Evolutionary conservation across 495 filamentous ascomycete genomes (phyloP), one percentile per base, ranked within the genome.

Genomic region (Penicillium maclennaniae): DNA sequence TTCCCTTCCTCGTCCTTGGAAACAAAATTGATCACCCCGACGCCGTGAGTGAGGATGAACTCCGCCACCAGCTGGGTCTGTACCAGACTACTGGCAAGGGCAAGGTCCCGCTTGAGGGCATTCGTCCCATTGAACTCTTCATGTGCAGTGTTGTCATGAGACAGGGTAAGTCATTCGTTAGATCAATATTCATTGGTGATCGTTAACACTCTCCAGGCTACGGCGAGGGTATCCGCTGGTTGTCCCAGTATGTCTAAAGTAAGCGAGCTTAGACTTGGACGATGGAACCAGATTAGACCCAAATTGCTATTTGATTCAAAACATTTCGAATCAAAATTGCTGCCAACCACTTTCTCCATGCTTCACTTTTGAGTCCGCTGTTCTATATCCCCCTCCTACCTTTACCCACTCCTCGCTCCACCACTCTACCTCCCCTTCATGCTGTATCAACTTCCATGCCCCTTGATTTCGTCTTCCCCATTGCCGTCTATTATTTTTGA

Each of bases 1-100:
- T 97, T 20, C 93, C 93, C 50, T 97, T 97, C 72, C 81, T 96
- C 43, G 79, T 98, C 41, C 84, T 98, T 51, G 93, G 92, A 51
- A 97, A 98, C 81, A 98, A 97, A 83, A 98, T 97, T 71, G 92
- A 98, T 70, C 92, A 97, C 75, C 91, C 92, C 36, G 87, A 95
- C 57, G 92, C 92, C 53, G 86, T 96, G 44, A 88, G 84, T 58
- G 92, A 98, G 82, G 92, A 97, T 59, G 90, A 97, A 72, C 81
- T 97, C 59, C 81, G 93, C 61, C 83, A 90, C 68, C 86, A 90
- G 68, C 76, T 97, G 45, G 93, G 93, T 49, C 71, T 97, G 65
- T 96, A 91, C 73, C 91, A 97, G 76, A 97, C 92, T 26, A 97
- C 93, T 49, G 93, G 95, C 59, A 97, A 98, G 83, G 92, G 92